These are phyloP conservation scores for Cystoisospora suis DNA, from an alignment of 169 alveolate genomes.

Conservation along the genomic window DNA sequence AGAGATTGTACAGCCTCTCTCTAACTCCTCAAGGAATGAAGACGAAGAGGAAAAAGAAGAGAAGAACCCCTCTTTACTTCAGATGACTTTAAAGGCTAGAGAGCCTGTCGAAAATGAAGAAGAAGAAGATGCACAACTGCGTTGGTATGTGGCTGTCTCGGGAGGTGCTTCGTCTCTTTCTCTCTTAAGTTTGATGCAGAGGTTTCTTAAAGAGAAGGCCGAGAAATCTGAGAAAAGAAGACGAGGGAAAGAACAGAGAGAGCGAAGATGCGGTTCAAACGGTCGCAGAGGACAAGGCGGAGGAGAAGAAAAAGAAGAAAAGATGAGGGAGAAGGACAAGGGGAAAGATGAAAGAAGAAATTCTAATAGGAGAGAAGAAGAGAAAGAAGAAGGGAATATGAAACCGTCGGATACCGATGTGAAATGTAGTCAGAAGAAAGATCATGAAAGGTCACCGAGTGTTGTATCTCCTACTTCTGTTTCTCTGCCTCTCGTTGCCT, in stretches of 20 bases:
- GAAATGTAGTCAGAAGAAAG: background rate
- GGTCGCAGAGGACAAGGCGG: background rate
- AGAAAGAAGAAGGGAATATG: too few species aligned
- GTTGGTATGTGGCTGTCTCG: constrained; percentile 2
- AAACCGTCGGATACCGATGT: background rate
- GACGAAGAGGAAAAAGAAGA: too few species aligned
- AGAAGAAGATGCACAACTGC: background rate
- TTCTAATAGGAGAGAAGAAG: background rate
- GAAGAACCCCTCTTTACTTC: too few species aligned
- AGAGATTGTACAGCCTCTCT: too few species aligned
- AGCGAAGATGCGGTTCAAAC: background rate
- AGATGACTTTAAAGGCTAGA: too few species aligned
- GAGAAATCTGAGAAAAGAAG: background rate
- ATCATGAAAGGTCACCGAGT: background rate
- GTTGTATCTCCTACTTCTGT: background rate
- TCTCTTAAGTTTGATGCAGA: background rate
- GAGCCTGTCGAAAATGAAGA: too few species aligned
- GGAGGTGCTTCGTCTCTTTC: constrained; percentile 20
- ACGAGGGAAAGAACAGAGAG: background rate
- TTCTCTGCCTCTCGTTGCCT: constrained; percentile 14
- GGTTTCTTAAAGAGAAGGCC: background rate
- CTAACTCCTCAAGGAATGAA: too few species aligned
- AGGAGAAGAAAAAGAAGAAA: background rate
- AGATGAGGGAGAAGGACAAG: background rate
- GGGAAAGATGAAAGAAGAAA: too few species aligned